Evolutionary conservation across 176 grass and related monocot species (phyloP).

Genomic region (Stipa capillata): DNA sequence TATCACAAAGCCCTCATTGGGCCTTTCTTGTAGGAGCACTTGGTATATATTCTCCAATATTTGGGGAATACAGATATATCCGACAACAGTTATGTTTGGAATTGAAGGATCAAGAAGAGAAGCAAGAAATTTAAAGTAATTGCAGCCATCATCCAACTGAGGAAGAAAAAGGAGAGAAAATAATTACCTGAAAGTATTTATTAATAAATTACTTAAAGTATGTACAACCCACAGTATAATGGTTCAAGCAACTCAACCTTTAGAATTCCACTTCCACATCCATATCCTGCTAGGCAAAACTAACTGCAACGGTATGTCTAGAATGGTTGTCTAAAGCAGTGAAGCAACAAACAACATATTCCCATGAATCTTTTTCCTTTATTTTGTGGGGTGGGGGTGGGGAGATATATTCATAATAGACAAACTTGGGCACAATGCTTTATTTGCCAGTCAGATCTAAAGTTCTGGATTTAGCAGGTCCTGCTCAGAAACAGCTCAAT

Average conservation of each 20-base stretch:
- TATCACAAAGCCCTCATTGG: neutral
- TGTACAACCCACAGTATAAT: neutral
- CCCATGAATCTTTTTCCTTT: no score
- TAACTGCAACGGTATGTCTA: no score
- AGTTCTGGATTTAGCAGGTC: neutral
- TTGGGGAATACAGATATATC: neutral
- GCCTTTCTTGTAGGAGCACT: neutral
- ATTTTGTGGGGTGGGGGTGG: no score
- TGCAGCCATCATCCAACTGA: neutral
- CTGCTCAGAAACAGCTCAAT: neutral
- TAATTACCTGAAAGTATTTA: neutral
- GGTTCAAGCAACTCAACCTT: neutral
- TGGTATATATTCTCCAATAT: neutral
- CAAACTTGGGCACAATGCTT: neutral
- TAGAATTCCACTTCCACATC: neutral
- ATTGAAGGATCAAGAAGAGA: constrained; percentile 4
- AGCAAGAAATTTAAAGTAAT: neutral
- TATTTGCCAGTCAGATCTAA: neutral
- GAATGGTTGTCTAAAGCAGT: no score
- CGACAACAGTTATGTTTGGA: neutral
- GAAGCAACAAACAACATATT: no score
- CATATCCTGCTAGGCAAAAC: neutral
- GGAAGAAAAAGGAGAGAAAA: neutral
- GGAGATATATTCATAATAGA: no score
- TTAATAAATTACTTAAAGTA: neutral